phyloP scores from a whole-genome alignment of 1,284 basidiomycete species.

The Tilletia indica region DNA sequence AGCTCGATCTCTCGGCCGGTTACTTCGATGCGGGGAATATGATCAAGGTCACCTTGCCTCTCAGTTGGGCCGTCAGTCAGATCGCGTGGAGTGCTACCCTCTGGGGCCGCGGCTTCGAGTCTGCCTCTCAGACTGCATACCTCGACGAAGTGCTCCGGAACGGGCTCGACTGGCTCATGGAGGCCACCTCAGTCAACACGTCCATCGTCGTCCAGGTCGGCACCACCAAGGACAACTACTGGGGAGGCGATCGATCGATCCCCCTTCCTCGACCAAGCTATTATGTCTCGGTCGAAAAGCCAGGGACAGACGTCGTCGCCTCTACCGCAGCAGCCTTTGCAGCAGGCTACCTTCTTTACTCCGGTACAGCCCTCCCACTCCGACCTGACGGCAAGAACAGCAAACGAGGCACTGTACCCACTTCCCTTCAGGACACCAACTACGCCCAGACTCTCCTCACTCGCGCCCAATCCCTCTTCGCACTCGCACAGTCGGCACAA shows the following conservation, averaged over 20 bases:
- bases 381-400: conserved; percentile 11
- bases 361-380: conserved; percentile 60
- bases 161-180: conserved; percentile 87
- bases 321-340: conserved; percentile 79
- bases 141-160: conserved; percentile 73
- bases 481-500: conserved; percentile 65
- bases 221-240: conserved; percentile 70
- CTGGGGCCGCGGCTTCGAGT: conserved; percentile 77
- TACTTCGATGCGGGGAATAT: conserved; percentile 86
- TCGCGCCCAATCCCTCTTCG: conserved; percentile 74
- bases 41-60: conserved; percentile 64
- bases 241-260: conserved; percentile 81
- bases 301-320: conserved; percentile 85
- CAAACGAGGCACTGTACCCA: conserved; percentile 51
- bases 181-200: conserved; percentile 75
- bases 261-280: conserved; percentile 72
- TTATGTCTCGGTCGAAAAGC: conserved; percentile 71
- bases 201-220: conserved; percentile 78
- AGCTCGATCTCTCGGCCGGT: conserved; percentile 76
- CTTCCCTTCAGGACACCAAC: conserved; percentile 69
- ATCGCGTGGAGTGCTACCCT: conserved; percentile 83
- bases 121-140: conserved; percentile 79
- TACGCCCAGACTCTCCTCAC: conserved; percentile 70
- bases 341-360: conserved; percentile 77
- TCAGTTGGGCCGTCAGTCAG: conserved; percentile 76